Evolutionary conservation across 139 green algal genomes (phyloP).

Genomic region (Gonium pectorale): DNA sequence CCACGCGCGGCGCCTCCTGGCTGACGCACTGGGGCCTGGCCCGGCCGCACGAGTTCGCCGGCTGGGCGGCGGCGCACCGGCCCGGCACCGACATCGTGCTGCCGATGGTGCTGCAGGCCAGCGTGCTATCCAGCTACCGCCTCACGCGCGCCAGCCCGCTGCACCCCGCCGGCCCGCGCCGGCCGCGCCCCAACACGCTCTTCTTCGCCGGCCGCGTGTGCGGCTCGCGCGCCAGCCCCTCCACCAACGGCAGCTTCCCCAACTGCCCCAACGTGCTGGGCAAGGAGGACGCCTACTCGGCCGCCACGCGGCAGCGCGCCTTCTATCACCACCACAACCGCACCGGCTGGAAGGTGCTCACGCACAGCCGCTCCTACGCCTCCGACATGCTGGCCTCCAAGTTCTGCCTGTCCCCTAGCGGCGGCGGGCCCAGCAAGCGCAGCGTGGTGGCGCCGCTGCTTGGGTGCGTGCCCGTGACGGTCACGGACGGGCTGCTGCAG

Average conservation of each 20-base stretch:
- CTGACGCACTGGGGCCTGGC: conserved; percentile 52
- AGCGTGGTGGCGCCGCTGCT: conserved; percentile 39
- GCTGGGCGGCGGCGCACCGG: conserved; percentile 40
- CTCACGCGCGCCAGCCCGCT: not conserved
- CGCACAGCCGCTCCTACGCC: not conserved
- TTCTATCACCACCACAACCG: conserved; percentile 42
- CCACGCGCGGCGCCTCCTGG: conserved; percentile 29
- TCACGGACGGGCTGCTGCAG: conserved; percentile 44
- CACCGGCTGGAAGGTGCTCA: conserved; percentile 36
- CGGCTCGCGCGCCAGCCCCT: conserved; percentile 28
- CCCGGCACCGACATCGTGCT: conserved; percentile 56
- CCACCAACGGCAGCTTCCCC: conserved; percentile 35
- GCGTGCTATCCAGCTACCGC: conserved; percentile 1
- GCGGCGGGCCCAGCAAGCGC: conserved; percentile 51
- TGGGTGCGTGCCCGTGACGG: conserved; percentile 44
- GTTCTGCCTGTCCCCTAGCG: conserved; percentile 56
- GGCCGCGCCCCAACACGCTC: conserved; percentile 24
- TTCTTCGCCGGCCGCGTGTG: conserved; percentile 60
- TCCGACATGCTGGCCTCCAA: conserved; percentile 5
- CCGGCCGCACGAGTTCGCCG: conserved; percentile 45
- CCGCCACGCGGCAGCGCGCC: conserved; percentile 37
- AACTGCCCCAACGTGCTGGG: conserved; percentile 38
- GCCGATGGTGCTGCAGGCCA: conserved; percentile 41
- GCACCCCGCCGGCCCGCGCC: not conserved
- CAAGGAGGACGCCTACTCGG: conserved; percentile 27